phyloP scores from a whole-genome alignment of 352 stramenopile genomes.

The Thalassiosira oceanica region DNA sequence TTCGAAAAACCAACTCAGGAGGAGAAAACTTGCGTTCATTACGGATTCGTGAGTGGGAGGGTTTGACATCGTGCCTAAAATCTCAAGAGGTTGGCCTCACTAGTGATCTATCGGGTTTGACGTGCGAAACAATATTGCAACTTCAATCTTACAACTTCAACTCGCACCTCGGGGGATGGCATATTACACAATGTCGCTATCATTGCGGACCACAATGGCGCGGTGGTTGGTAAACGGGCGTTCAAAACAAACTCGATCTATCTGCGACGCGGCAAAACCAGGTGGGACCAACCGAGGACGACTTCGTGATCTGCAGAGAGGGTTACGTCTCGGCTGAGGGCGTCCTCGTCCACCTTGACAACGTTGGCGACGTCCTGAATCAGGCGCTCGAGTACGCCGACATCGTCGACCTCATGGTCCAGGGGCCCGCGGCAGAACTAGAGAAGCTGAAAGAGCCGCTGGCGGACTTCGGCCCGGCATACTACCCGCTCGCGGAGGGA shows the following conservation, averaged over 20 bases:
- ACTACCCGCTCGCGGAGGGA: constrained; percentile 19
- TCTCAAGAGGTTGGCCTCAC: background rate
- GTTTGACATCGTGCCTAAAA: too few species aligned
- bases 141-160: too few species aligned
- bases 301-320: constrained; percentile 29
- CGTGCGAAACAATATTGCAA: too few species aligned
- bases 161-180: too few species aligned
- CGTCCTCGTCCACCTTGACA: constrained; percentile 25
- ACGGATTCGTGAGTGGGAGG: constrained; percentile 41
- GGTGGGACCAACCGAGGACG: constrained; percentile 30
- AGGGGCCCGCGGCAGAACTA: constrained; percentile 23
- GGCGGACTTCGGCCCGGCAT: constrained; percentile 17
- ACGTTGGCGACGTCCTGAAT: constrained; percentile 25
- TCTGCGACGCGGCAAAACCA: background rate
- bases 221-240: too few species aligned
- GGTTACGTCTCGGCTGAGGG: constrained; percentile 22
- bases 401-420: constrained; percentile 21
- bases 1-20: too few species aligned
- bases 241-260: too few species aligned
- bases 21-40: constrained; percentile 13
- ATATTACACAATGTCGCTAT: too few species aligned
- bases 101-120: too few species aligned
- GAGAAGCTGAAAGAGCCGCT: constrained; percentile 41
- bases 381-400: constrained; percentile 28
- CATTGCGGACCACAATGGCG: too few species aligned